Conservation (phyloP, 129 eudicot genomes). For the Centella asiatica region DNA sequence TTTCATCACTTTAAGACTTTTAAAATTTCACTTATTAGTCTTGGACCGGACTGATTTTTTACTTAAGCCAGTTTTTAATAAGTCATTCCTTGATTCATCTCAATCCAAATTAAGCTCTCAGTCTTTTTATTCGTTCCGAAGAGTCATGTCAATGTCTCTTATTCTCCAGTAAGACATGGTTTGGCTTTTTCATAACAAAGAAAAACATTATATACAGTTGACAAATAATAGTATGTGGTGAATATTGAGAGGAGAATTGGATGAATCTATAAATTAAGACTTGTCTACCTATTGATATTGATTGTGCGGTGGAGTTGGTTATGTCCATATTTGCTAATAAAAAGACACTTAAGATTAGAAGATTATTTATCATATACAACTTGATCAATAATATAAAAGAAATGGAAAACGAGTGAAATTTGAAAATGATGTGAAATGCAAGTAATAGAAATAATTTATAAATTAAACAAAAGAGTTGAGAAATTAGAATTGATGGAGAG, state of each 20-base stretch:
- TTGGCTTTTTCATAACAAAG: constrained; percentile 15
- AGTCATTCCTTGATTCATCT: too few relatives aligned
- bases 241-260: too few relatives aligned
- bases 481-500: background rate
- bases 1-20: too few relatives aligned
- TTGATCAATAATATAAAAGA: background rate
- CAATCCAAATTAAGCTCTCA: too few relatives aligned
- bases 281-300: background rate
- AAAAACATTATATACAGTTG: too few relatives aligned
- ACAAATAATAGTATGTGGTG: too few relatives aligned
- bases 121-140: too few relatives aligned
- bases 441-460: background rate
- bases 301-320: constrained; percentile 3
- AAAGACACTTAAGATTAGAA: background rate
- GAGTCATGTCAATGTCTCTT: background rate
- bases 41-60: too few relatives aligned
- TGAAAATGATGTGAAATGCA: background rate
- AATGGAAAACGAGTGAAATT: background rate
- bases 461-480: background rate
- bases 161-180: constrained; percentile 9
- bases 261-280: too few relatives aligned
- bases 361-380: too few relatives aligned
- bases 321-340: background rate
- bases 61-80: too few relatives aligned
- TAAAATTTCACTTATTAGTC: too few relatives aligned